Evolutionary conservation across 169 alveolate genomes (phyloP), one percentile per base, ranked within the genome.

Genomic region (Cystoisospora suis): DNA sequence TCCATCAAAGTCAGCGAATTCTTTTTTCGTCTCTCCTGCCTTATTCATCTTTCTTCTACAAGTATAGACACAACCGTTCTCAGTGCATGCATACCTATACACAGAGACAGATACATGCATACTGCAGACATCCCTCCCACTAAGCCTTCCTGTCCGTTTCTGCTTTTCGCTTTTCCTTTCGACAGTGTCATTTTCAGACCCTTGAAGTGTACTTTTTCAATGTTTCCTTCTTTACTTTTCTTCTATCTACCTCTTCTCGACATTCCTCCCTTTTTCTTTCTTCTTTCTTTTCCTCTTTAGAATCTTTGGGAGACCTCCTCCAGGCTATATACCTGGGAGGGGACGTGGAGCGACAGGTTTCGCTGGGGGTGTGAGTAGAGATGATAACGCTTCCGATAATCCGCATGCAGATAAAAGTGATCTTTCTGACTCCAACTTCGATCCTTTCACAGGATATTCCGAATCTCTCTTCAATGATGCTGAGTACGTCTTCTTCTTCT

Each of bases 321-420:
- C 95, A 38, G 95, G 95, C 34, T 94, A 96, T 86, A 91, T 92
- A 36, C 97, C 97, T 32, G 97, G 97, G 0, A 91, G 94, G 15
- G 97, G 97, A 20, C 86, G 97, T 44, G 97, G 97, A 46, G 96
- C 94, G 36, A 96, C 94, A 7, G 91, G 92, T 58, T 79, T 87
- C 70, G 98, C 99, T 3, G 99, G 99, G 15, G 98, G 99, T 70
- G 99, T 98, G 12, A 99, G 99, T 89, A 96, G 99, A 70, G 99
- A 99, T 89, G 99, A 96, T 53, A 95, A 95, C 29, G 95, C 95
- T 44, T 96, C 95, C 42, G 95, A 94, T 38, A 97, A 96, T 88
- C 44, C 85, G 9, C 92, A 88, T 45, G 87, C 91, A 36, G 95
- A 95, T 75, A 96, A 95, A 38, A 88, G 94, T 58, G 99, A 98